Evolutionary conservation across 208 protist genomes (phyloP), one percentile per base, ranked within the genome.

Genomic region (Leishmania amazonensis): DNA sequence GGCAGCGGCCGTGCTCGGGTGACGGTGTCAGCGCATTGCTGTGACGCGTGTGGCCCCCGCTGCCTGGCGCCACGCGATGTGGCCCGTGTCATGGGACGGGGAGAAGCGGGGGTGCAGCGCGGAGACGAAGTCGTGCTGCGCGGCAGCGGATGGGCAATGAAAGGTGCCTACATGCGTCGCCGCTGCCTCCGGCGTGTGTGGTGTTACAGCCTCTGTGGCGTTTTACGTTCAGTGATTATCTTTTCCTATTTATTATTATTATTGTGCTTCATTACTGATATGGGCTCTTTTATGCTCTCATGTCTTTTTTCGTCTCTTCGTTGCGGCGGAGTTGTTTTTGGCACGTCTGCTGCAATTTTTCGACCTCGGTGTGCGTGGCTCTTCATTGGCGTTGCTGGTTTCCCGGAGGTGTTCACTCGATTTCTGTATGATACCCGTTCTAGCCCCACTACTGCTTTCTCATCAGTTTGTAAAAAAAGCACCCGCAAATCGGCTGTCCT

Each of bases 371-470:
- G 3, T 68, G 31, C 15, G 31, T 68, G 28, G 9, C 62, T 35
- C 8, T 40, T 68, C 4, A 17, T 8, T 2, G 9, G 0, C 45
- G 51, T 21, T 15, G 21, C 15, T 4, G 51, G 15, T 54, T 21
- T 21, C 15, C 15, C 2, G 51, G 9, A 5, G 17, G 51, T 21
- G 51, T 9, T 21, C 51, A 21, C 15, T 0, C 7, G 9, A 54
- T 21, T 21, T 54, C 15, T 13, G 17, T 0, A 0, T 6, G 1
- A 0, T 0, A 0, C 13, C 6, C 51, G 6, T 21, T 54, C 4
- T 0, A 4, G 51, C 51, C 5, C 9, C 51, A 21, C 17, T 54
- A 4, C 17, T 21, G 9, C 51, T 1, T 54, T 54, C 51, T 54
- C 3, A 13, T 3, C 17, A 54, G 17, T 2, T 54, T 0, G 0